Evolutionary conservation across 2,329 filamentous ascomycete species (phyloP), one percentile per base, ranked within the genome.

Genomic region (Gaeumannomyces tritici): DNA sequence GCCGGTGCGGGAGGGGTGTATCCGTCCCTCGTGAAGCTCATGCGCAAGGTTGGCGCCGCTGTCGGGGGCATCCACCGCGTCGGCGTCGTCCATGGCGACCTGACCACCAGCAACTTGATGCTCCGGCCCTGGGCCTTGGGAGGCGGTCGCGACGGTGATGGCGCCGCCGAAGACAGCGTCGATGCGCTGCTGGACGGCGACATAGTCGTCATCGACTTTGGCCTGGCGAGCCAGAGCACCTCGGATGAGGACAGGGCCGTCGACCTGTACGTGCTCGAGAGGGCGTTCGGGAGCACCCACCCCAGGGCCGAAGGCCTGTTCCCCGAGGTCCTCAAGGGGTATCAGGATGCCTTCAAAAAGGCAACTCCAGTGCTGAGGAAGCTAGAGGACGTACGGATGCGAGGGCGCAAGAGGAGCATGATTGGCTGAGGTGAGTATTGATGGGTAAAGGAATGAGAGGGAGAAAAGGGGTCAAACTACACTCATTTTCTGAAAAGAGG

Each of bases 51-150:
- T 64, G 93, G 91, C 1, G 71, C 73, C 6, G 86, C 87, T 2
- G 83, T 96, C 21, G 92, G 89, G 9, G 81, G 74, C 62, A 78
- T 99, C 79, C 95, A 99, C 79, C 83, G 82, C 62, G 82, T 86
- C n/a, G 93, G 93, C 21, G 84, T 98, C 62, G 87, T 96, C 64
- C 95, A 99, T 77, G 95, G 95, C 55, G 95, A 99, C 77, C 76
- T 99, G 76, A 99, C 95, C 64, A 99, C 93, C 66, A 97, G 93
- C 76, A 99, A 99, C 76, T 82, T 99, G 77, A 97, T 99, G 88
- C 73, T 98, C 67, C 74, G 84, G 64, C 79, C 80, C 18, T 70
- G 70, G 26, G 61, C 66, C 55, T 66, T 67, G n/a, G 56, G 64
- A 56, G 8, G 56, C 64, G 24, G 63, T 63, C 7, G 63, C 63